Percentiles rank a stretch among this genome's conserved stretches.
Conservation (phyloP, 352 stramenopile genomes). For the Globisporangium recalcitrans region DNA sequence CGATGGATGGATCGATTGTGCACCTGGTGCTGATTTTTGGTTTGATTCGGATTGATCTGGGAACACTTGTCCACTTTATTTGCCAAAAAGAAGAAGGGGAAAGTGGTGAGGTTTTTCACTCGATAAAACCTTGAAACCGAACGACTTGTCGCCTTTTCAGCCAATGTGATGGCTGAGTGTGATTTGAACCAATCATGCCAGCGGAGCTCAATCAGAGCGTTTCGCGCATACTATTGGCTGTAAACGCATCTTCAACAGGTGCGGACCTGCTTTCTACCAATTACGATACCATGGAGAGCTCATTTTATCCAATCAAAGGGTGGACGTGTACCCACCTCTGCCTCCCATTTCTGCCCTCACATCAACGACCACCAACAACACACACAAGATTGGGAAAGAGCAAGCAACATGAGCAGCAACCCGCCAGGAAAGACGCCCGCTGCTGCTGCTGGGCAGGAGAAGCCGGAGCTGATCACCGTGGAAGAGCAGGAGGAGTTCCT, state of each 20-base stretch:
- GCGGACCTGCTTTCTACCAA: neutral
- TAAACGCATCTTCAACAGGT: neutral
- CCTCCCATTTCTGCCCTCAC: neutral
- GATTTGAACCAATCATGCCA: too few species aligned
- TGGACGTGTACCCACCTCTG: neutral
- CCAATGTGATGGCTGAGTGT: too few species aligned
- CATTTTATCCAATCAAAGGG: constrained; percentile 4
- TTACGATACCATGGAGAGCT: rapidly evolving
- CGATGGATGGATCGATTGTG: too few species aligned
- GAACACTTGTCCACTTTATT: too few species aligned
- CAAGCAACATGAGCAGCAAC: neutral
- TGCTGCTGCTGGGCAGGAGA: constrained; percentile 6
- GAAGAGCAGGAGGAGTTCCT: constrained; percentile 74
- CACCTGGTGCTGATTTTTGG: too few species aligned
- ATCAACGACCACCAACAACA: neutral
- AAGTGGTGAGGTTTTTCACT: too few species aligned
- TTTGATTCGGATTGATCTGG: too few species aligned
- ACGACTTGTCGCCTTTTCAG: too few species aligned
- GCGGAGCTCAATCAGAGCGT: too few species aligned
- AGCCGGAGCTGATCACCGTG: constrained; percentile 35
- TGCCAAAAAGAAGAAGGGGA: too few species aligned
- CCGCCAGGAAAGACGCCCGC: neutral
- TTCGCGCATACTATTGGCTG: neutral
- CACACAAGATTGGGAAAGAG: neutral
- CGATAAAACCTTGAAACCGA: too few species aligned